Evolutionary conservation across 83 land plant genomes (phyloP).

Genomic region (Diphasiastrum complanatum): DNA sequence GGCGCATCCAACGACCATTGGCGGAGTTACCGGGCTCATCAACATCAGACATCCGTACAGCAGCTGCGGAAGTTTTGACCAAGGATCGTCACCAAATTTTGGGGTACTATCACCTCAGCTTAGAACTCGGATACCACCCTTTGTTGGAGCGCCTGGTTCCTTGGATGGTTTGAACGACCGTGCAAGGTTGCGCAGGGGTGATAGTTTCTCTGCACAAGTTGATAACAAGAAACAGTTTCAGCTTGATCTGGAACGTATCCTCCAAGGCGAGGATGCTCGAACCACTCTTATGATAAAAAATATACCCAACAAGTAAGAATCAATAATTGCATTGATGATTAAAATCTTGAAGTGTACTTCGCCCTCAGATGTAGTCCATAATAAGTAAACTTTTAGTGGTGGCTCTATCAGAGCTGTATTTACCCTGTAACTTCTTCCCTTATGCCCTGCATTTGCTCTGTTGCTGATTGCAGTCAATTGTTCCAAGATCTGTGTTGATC

Average conservation of each 20-base stretch:
- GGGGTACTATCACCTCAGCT: conserved; percentile 3
- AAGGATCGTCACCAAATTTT: not conserved
- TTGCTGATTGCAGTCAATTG: too few species aligned
- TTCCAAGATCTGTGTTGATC: too few species aligned
- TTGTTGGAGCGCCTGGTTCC: not conserved
- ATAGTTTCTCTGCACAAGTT: not conserved
- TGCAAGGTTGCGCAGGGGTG: not conserved
- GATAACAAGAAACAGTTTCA: conserved; percentile 12
- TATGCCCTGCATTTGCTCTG: too few species aligned
- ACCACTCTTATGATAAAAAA: conserved; percentile 14
- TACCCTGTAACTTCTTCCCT: too few species aligned
- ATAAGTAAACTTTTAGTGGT: too few species aligned
- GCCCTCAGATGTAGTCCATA: too few species aligned
- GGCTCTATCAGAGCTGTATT: too few species aligned
- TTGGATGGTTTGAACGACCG: conserved; percentile 5
- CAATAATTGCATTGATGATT: too few species aligned
- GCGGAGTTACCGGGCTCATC: not conserved
- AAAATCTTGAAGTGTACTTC: too few species aligned
- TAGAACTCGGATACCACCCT: not conserved
- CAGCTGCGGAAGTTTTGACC: not conserved
- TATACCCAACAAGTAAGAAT: conserved; percentile 12
- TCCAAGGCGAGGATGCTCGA: conserved; percentile 1
- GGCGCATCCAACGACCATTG: not conserved
- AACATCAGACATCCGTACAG: not conserved
- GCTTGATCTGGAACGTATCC: conserved; percentile 14